Evolutionary conservation across 768 basidiomycete genomes (phyloP).

Genomic region (Phaeotremella fagi): DNA sequence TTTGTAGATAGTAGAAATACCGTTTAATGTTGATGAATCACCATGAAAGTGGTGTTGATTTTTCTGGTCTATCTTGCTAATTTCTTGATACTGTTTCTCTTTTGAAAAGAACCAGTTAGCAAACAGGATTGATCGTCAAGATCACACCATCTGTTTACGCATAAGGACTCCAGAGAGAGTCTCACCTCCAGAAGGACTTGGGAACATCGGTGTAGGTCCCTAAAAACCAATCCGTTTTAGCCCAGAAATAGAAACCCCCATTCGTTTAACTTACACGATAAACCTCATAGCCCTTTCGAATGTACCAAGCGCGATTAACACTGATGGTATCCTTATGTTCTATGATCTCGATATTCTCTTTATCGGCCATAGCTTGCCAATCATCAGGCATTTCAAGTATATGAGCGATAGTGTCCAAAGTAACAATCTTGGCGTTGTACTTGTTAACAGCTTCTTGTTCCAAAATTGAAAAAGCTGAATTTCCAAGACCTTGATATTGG

Average conservation of each 20-base stretch:
- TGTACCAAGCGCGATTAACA: constrained; percentile 17
- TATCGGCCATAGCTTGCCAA: no score
- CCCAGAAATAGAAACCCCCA: no score
- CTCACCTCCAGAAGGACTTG: background rate
- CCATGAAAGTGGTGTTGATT: no score
- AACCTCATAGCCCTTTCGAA: constrained; percentile 15
- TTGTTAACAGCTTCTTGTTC: constrained; percentile 17
- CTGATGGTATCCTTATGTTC: background rate
- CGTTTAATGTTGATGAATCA: no score
- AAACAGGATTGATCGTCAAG: no score
- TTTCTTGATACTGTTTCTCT: no score
- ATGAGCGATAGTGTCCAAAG: constrained; percentile 28
- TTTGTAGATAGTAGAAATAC: no score
- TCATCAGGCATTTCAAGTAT: background rate
- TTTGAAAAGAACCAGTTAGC: no score
- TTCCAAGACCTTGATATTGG: constrained; percentile 15
- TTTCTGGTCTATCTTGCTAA: no score
- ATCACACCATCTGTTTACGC: no score
- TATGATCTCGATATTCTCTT: background rate
- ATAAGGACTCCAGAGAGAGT: background rate
- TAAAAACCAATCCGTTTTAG: no score
- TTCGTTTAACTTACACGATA: constrained; percentile 28
- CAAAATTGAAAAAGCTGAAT: constrained; percentile 17
- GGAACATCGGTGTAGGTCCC: background rate
- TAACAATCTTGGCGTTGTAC: constrained; percentile 19